A percentile compares a stretch with the other conserved stretches of the same genome.
Evolutionary conservation across 2,329 filamentous ascomycete genomes (phyloP).

Genomic region (Pseudopyricularia javanii): DNA sequence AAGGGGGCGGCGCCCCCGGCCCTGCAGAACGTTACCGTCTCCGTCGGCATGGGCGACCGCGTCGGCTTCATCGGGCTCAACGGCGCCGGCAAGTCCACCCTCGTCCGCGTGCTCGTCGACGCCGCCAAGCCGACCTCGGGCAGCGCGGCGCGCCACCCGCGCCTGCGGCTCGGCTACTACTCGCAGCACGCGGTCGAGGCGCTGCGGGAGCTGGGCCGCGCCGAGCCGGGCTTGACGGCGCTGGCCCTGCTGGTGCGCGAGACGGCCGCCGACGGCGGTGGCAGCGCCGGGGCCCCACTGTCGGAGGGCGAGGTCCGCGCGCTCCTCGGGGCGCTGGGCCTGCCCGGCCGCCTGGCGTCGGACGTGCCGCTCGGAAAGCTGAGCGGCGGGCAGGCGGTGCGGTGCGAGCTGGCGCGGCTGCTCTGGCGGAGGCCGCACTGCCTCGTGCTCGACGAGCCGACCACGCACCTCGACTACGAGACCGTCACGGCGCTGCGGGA

Average conservation of each 20-base stretch:
- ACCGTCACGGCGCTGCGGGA: slow-evolving; percentile 61
- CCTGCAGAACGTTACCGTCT: slow-evolving; percentile 52
- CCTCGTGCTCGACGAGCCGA: slow-evolving; percentile 68
- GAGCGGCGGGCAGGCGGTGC: slow-evolving; percentile 67
- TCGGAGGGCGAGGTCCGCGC: slow-evolving; percentile 57
- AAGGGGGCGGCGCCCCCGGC: slow-evolving; percentile 14
- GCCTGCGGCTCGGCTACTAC: slow-evolving; percentile 97
- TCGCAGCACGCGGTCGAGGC: slow-evolving; percentile 89
- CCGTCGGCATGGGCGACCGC: slow-evolving; percentile 63
- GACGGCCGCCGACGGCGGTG: slow-evolving; percentile 22
- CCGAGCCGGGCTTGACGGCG: slow-evolving; percentile 45
- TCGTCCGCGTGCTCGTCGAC: slow-evolving; percentile 94
- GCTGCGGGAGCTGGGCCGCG: slow-evolving; percentile 41
- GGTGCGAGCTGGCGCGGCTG: slow-evolving; percentile 53
- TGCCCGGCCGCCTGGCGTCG: slow-evolving; percentile 57
- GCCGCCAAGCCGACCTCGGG: slow-evolving; percentile 75
- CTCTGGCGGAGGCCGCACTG: slow-evolving; percentile 59
- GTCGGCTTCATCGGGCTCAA: slow-evolving; percentile 96
- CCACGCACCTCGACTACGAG: slow-evolving; percentile 75
- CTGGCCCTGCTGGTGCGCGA: slow-evolving; percentile 49
- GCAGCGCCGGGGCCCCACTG: slow-evolving; percentile 28
- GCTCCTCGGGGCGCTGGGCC: slow-evolving; percentile 55
- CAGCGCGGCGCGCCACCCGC: slow-evolving; percentile 95
- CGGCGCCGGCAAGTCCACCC: slow-evolving; percentile 93
- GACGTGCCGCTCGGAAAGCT: slow-evolving; percentile 63